These are phyloP conservation scores for Rhizophora mangle DNA, from an alignment of 345 rosid genomes.

Conservation along the genomic window DNA sequence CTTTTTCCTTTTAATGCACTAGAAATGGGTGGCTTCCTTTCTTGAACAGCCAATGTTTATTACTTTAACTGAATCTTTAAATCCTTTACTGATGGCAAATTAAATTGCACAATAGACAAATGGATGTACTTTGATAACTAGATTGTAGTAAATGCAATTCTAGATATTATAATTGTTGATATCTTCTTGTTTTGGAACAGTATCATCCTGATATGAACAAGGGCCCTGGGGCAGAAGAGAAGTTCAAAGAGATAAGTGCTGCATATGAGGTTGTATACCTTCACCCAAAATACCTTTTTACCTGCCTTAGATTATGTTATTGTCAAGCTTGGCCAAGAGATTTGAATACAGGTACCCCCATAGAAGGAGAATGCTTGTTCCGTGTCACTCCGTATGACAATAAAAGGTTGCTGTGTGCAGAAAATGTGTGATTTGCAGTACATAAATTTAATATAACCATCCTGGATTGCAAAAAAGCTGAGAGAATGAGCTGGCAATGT, in stretches of 20 bases:
- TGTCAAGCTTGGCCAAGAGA: too few relatives aligned
- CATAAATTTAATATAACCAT: too few relatives aligned
- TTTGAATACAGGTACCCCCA: too few relatives aligned
- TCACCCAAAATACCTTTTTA: neutral
- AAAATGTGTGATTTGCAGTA: too few relatives aligned
- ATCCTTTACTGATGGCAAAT: neutral
- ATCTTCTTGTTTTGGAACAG: slow-evolving; percentile 39
- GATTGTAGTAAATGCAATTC: neutral
- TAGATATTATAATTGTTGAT: slow-evolving; percentile 16
- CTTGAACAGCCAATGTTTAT: neutral
- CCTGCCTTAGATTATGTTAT: neutral
- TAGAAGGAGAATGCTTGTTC: too few relatives aligned
- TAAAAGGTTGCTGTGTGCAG: too few relatives aligned
- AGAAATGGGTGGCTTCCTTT: neutral
- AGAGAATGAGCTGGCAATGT: too few relatives aligned
- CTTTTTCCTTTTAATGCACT: neutral
- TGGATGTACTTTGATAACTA: neutral
- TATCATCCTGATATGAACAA: slow-evolving; percentile 89
- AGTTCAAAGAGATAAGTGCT: slow-evolving; percentile 93
- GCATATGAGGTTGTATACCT: slow-evolving; percentile 74
- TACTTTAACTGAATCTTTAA: neutral
- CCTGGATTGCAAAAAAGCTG: too few relatives aligned
- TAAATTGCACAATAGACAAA: neutral
- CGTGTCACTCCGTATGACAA: too few relatives aligned
- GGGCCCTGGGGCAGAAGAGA: slow-evolving; percentile 80